A percentile compares a stretch with the other conserved stretches of the same genome.
These are phyloP conservation scores for Nicotiana tabacum DNA, from an alignment of 257 asterid genomes.

Conservation along the genomic window DNA sequence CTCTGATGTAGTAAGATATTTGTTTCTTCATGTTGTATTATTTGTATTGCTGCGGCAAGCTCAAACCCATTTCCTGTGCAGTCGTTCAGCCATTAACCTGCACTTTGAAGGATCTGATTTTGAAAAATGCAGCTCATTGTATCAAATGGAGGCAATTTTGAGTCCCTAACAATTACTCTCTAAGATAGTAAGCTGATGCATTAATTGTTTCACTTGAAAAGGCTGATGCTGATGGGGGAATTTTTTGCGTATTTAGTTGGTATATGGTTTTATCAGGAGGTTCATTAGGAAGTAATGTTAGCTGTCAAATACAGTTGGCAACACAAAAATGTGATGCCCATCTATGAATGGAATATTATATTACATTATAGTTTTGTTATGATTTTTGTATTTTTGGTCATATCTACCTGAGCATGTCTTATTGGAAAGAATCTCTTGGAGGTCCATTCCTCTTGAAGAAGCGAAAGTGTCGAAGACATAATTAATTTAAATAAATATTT, in stretches of 20 bases:
- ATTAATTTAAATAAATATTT: not conserved
- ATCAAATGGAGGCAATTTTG: not conserved
- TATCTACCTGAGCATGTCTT: not conserved
- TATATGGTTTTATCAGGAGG: slow-evolving; percentile 4
- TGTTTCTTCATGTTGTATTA: not conserved
- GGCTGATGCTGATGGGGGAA: not conserved
- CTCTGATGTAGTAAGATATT: not conserved
- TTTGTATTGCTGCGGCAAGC: not conserved
- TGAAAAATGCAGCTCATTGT: not conserved
- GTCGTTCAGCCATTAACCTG: not conserved
- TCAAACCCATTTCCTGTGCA: not conserved
- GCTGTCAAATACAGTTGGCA: not conserved
- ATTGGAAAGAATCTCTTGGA: not conserved
- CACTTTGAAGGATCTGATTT: not conserved
- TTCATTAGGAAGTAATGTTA: not conserved
- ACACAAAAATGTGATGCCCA: not conserved
- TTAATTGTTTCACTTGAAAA: not conserved
- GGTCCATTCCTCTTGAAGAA: not conserved
- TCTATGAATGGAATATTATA: not conserved
- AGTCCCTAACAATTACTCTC: not conserved
- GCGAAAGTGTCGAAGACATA: not conserved
- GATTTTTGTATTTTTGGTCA: not conserved
- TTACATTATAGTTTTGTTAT: not conserved
- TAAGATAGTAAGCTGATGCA: not conserved
- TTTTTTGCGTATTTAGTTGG: not conserved